These are phyloP conservation scores for Clonostachys rhizophaga DNA, from an alignment of 2,329 filamentous ascomycete species.

Conservation along the genomic window DNA sequence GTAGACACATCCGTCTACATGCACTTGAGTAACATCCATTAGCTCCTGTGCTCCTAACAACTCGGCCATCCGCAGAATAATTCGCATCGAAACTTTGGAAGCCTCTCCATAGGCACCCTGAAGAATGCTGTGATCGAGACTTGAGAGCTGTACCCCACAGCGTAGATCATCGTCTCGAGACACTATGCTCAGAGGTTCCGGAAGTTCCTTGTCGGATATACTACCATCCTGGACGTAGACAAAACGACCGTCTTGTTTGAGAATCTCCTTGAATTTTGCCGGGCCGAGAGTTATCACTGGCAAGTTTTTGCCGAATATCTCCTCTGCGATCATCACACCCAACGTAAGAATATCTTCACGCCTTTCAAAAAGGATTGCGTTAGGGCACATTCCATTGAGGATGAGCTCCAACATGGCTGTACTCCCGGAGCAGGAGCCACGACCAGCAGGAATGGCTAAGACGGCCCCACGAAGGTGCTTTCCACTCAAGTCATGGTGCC, in stretches of 20 bases:
- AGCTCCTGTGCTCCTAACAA: constrained; percentile 23
- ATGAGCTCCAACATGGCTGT: constrained; percentile 37
- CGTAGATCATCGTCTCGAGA: too few species aligned
- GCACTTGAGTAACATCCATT: constrained; percentile 29
- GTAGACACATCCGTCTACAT: constrained; percentile 37
- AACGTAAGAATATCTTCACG: constrained; percentile 37
- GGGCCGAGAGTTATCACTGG: constrained; percentile 25
- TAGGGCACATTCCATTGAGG: constrained; percentile 27
- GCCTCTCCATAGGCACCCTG: constrained; percentile 23
- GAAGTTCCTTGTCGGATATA: too few species aligned
- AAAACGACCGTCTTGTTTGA: neutral
- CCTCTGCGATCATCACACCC: constrained; percentile 34
- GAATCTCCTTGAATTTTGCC: constrained; percentile 6
- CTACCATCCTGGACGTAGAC: neutral
- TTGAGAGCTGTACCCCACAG: neutral
- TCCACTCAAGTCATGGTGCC: constrained; percentile 32
- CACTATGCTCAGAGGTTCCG: too few species aligned
- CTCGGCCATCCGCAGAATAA: constrained; percentile 27
- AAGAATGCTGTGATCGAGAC: constrained; percentile 15
- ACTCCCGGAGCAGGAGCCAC: constrained; percentile 41
- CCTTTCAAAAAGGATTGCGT: constrained; percentile 32
- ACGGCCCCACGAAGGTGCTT: constrained; percentile 19
- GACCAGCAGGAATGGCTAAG: constrained; percentile 36
- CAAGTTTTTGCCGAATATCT: constrained; percentile 30
- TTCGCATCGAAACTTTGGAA: constrained; percentile 24